Evolutionary conservation across 2,329 filamentous ascomycete species (phyloP).

Genomic region (Colletotrichum agaves): DNA sequence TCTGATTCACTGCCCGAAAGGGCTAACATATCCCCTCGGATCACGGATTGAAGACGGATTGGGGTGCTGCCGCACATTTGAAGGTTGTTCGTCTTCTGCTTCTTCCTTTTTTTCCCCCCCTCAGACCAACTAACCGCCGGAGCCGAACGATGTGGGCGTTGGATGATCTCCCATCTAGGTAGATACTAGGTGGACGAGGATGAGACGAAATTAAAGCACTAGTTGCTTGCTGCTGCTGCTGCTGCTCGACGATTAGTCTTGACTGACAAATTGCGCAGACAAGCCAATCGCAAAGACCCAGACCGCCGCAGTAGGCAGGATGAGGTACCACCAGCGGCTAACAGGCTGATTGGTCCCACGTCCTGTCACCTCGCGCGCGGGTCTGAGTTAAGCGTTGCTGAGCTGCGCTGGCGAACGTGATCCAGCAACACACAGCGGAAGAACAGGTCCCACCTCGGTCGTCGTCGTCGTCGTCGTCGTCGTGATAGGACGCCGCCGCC

Average conservation of each 20-base stretch:
- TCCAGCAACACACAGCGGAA: slow-evolving; percentile 30
- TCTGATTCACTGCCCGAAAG: background rate
- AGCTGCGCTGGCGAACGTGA: slow-evolving; percentile 23
- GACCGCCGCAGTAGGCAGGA: no score
- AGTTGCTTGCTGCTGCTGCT: background rate
- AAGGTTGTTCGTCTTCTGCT: background rate
- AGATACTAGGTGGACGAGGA: no score
- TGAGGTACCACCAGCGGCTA: no score
- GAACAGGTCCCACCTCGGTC: slow-evolving; percentile 4
- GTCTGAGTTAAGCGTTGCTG: slow-evolving; percentile 32
- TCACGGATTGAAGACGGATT: background rate
- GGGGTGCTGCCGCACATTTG: background rate
- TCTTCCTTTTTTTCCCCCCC: no score
- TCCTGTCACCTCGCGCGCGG: slow-evolving; percentile 20
- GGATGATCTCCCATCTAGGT: no score
- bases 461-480: background rate
- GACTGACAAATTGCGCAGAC: slow-evolving; percentile 6
- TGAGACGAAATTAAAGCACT: background rate
- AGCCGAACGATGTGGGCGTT: background rate
- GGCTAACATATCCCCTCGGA: background rate
- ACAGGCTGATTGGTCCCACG: background rate
- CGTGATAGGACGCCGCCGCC: slow-evolving; percentile 19
- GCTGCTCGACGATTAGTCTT: slow-evolving; percentile 6
- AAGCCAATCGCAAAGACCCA: background rate
- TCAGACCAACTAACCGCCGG: no score